These are phyloP conservation scores for Dovyalis caffra DNA, from an alignment of 345 rosid species.

Conservation along the genomic window DNA sequence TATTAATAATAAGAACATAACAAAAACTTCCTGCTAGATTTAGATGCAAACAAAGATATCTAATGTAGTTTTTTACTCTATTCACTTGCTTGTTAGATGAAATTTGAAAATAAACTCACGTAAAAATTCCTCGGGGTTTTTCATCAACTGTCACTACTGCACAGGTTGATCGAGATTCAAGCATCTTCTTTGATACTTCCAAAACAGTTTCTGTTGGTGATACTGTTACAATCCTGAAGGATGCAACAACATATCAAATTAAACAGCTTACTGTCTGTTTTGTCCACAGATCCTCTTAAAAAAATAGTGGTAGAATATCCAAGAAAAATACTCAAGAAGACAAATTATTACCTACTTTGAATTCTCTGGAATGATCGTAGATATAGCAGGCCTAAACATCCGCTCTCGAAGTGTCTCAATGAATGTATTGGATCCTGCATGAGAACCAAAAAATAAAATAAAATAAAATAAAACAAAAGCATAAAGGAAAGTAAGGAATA, in stretches of 20 bases:
- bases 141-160: conserved; percentile 74
- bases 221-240: conserved; percentile 78
- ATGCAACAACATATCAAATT: conserved; percentile 23
- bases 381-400: conserved; percentile 91
- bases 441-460: conserved; percentile 13
- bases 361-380: conserved; percentile 81
- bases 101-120: conserved; percentile 53
- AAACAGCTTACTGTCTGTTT: not conserved
- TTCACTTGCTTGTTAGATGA: conserved; percentile 2
- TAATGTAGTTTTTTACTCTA: not conserved
- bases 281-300: not conserved
- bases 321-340: conserved; percentile 19
- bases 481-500: not conserved
- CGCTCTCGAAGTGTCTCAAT: conserved; percentile 88
- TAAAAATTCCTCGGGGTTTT: conserved; percentile 82
- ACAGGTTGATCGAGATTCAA: conserved; percentile 63
- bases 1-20: conserved; percentile 4
- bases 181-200: conserved; percentile 75
- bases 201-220: conserved; percentile 79
- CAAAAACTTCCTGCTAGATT: conserved; percentile 3
- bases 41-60: not conserved
- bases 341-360: conserved; percentile 94
- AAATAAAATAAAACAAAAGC: not conserved
- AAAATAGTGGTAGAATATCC: not conserved
- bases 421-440: conserved; percentile 75